Percentiles rank a stretch among this genome's conserved stretches.
phyloP scores from a whole-genome alignment of 305 asterid genomes.

The Fraxinus floribunda region DNA sequence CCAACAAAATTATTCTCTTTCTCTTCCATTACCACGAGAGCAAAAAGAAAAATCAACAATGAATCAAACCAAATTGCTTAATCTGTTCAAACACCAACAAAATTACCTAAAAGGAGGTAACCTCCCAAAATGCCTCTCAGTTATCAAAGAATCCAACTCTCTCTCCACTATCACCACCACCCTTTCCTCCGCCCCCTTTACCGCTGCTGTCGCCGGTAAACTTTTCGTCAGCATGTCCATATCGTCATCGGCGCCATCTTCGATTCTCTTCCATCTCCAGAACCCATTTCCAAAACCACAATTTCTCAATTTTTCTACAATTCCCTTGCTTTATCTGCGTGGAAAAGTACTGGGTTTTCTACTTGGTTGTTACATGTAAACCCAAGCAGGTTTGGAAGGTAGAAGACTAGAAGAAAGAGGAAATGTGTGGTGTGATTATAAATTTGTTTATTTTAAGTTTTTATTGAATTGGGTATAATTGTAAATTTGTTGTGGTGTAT shows the following conservation, averaged over 20 bases:
- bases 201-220: slow-evolving; percentile 23
- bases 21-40: no score
- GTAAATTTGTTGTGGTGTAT: no score
- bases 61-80: no score
- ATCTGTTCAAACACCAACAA: no score
- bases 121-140: slow-evolving; percentile 35
- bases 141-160: slow-evolving; percentile 33
- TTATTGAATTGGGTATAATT: no score
- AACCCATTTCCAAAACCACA: slow-evolving; percentile 53
- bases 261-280: slow-evolving; percentile 46
- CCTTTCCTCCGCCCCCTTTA: slow-evolving; percentile 14
- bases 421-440: no score
- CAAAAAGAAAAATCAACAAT: no score
- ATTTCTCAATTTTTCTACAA: slow-evolving; percentile 61
- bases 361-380: slow-evolving; percentile 96
- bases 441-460: no score
- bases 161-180: slow-evolving; percentile 20
- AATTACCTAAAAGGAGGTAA: no score
- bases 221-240: slow-evolving; percentile 55
- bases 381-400: slow-evolving; percentile 97
- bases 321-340: slow-evolving; percentile 82
- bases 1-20: no score
- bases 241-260: slow-evolving; percentile 47
- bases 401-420: no score
- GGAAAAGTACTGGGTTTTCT: slow-evolving; percentile 77